Percentiles rank a stretch among this genome's conserved stretches.
Evolutionary conservation across 352 stramenopile species (phyloP).

Genomic region (Aphanomyces stellatus): DNA sequence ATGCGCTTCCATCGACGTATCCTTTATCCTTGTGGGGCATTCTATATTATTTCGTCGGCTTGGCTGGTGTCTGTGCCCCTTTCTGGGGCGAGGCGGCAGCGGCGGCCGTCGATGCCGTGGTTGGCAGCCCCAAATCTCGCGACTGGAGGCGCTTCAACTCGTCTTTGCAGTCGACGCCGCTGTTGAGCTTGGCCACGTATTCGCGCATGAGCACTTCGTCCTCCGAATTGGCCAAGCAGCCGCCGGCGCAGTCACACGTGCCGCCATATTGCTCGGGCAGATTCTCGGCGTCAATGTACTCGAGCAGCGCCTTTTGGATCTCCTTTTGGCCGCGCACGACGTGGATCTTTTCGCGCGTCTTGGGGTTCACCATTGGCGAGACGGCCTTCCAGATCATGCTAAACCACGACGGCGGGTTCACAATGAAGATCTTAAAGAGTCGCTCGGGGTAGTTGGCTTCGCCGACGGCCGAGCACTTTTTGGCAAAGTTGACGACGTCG

Average conservation of each 20-base stretch:
- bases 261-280: constrained; percentile 57
- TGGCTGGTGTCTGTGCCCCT: neutral
- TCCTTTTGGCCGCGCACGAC: constrained; percentile 56
- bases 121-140: too few species aligned
- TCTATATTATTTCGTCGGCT: too few species aligned
- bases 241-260: constrained; percentile 42
- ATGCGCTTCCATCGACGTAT: too few species aligned
- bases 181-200: constrained; percentile 30
- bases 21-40: too few species aligned
- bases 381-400: constrained; percentile 74
- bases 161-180: constrained; percentile 12
- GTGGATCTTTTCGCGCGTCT: constrained; percentile 54
- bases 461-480: constrained; percentile 43
- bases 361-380: constrained; percentile 54
- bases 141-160: constrained; percentile 1
- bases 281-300: constrained; percentile 57
- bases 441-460: constrained; percentile 67
- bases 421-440: constrained; percentile 59
- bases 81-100: neutral
- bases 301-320: constrained; percentile 56
- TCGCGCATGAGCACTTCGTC: constrained; percentile 56
- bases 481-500: constrained; percentile 64
- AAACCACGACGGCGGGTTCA: constrained; percentile 69
- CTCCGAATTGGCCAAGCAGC: constrained; percentile 53
- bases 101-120: neutral